Base-by-base conservation (phyloP, 768 basidiomycete species). In the Kondoa malvinella region DNA sequence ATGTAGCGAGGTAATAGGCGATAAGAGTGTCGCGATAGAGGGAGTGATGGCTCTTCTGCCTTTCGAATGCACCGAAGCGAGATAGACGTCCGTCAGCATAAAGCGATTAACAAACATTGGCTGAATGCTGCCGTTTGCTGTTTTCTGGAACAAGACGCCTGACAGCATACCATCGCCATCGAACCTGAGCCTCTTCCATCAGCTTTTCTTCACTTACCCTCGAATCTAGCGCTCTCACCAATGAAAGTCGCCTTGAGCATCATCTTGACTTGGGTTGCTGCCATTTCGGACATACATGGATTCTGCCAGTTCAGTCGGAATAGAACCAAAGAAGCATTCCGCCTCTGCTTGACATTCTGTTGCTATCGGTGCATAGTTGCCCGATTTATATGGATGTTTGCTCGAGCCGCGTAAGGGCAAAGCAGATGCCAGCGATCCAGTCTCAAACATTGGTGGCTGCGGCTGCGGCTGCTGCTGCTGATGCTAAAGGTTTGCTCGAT, bases 151-250 rank as follows among this genome's bases (percentile, higher is more conserved):
- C 64, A 72, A 72, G 3, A 79, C 78, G 4, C 78, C 78, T 65
- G 75, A 73, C 3, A 79, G 69, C 78, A 79, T 79, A 12, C 78
- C 78, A 71, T 79, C 78, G 1, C 78, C 78, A 67, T 79, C 78
- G 57, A 79, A 79, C 77, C 77, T 76, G 73, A 25, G 8, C 2
- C 4, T 57, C 34, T 16, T 34, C 4, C n/a, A 40, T 14, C 3
- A 32, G 50, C 17, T 56, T 27, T 4, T 15, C 0, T 40, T 75
- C 76, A 77, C 66, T 77, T 76, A 66, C 76, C 76, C 50, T 74
- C 74, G 29, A 76, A 67, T 2, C 75, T 74, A 27, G 72, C 31
- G 27, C 50, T 34, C 32, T 66, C 30, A 15, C 65, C 40, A n/a
- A 50, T 63, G 58, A 60, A 59, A 61, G 27, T 56, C 40, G 64